Evolutionary conservation across 441 rosid species (phyloP).

Genomic region (Viola pubescens): DNA sequence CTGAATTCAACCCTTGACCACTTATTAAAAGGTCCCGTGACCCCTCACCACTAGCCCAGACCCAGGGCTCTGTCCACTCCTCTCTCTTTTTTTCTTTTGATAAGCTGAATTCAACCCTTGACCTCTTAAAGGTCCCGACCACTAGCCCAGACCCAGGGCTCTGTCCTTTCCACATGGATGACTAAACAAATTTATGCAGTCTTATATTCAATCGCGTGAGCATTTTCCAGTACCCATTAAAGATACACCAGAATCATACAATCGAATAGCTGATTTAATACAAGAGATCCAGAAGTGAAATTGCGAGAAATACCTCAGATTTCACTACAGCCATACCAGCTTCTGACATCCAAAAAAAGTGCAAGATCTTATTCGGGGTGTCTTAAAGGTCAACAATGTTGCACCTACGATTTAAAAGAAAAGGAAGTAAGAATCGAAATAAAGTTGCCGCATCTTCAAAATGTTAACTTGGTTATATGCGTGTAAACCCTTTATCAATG

Average conservation of each 20-base stretch:
- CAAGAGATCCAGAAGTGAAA: background rate
- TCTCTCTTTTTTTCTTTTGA: too few relatives aligned
- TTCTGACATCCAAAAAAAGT: slow-evolving; percentile 38
- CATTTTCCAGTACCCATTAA: background rate
- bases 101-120: too few relatives aligned
- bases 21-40: too few relatives aligned
- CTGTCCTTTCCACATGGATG: too few relatives aligned
- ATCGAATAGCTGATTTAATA: background rate
- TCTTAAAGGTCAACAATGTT: slow-evolving; percentile 4
- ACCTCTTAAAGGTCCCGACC: too few relatives aligned
- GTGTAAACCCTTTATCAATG: slow-evolving; percentile 18
- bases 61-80: too few relatives aligned
- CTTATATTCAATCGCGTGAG: too few relatives aligned
- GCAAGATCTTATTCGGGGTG: slow-evolving; percentile 9
- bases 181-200: too few relatives aligned
- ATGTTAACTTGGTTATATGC: slow-evolving; percentile 20
- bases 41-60: too few relatives aligned
- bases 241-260: background rate
- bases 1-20: background rate
- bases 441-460: slow-evolving; percentile 19
- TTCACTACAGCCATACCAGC: slow-evolving; percentile 41
- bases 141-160: too few relatives aligned
- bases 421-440: slow-evolving; percentile 12
- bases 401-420: slow-evolving; percentile 21
- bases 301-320: slow-evolving; percentile 39